Base-by-base conservation (phyloP, 495 filamentous ascomycete genomes). In the Darksidea phi region DNA sequence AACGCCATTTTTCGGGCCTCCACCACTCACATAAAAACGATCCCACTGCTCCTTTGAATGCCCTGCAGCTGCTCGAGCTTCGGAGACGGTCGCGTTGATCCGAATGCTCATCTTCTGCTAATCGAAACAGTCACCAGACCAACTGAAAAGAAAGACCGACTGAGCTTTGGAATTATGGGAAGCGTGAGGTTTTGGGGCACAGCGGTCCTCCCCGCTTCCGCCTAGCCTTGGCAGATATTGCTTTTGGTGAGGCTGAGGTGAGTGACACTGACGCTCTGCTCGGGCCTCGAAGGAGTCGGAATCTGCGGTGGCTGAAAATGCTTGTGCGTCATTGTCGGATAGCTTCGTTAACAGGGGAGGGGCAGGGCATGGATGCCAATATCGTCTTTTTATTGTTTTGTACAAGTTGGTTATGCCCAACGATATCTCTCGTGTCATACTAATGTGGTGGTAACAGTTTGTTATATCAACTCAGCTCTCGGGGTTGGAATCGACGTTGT, bases 191-290 rank as follows among this genome's bases (percentile, higher is more conserved):
- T 61, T 66, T 56, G 61, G 57, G 63, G 63, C 63, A 61, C 63
- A 66, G 63, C 51, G 50, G 50, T 55, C 23, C 49, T 48, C 62
- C 63, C 63, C 63, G 57, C 63, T 59, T 58, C 48, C 41, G 57
- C 63, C 56, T 66, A 61, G 56, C 23, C 63, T 66, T 61, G 63
- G 63, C 57, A 45, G 34, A 46, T 37, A 59, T 66, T 66, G 42
- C 48, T 66, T 66, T 66, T 66, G 43, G 48, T 52, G 63, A 60
- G 63, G 63, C 56, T 66, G 57, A 61, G 56, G 57, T 54, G 41
- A 60, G 48, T 56, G 56, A 59, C 61, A 53, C 43, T 59, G 50
- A 32, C 28, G 59, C 61, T 25, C 61, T 64, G 63, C 63, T 55
- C 52, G 55, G 63, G 37, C 57, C 63, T 55, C 18, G 63, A 45